Percentiles rank a stretch among this genome's conserved stretches.
phyloP scores from a whole-genome alignment of 2,329 filamentous ascomycete species.

The Colletotrichum theobromicola region DNA sequence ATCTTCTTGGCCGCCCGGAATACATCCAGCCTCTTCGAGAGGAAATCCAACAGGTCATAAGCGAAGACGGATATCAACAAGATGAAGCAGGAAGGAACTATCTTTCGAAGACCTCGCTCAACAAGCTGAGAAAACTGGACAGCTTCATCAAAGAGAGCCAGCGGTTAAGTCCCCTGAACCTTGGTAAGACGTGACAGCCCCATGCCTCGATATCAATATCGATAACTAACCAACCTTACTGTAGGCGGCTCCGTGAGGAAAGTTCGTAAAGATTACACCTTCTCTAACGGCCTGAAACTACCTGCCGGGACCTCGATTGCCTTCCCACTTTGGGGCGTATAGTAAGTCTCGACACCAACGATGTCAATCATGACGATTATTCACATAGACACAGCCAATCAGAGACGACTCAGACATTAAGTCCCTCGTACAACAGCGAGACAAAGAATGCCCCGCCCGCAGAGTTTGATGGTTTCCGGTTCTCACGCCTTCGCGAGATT shows the following conservation, averaged over 20 bases:
- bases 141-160: slow-evolving; percentile 45
- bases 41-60: slow-evolving; percentile 41
- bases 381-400: neutral
- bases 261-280: slow-evolving; percentile 42
- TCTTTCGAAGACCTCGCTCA: slow-evolving; percentile 35
- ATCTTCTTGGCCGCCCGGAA: slow-evolving; percentile 43
- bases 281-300: slow-evolving; percentile 35
- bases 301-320: slow-evolving; percentile 29
- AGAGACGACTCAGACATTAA: slow-evolving; percentile 11
- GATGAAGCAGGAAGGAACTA: neutral
- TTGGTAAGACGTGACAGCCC: neutral
- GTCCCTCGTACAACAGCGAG: slow-evolving; percentile 21
- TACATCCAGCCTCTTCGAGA: slow-evolving; percentile 45
- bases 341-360: neutral
- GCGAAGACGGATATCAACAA: slow-evolving; percentile 34
- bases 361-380: neutral
- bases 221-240: neutral
- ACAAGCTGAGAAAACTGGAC: slow-evolving; percentile 44
- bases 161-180: slow-evolving; percentile 32
- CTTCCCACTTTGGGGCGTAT: slow-evolving; percentile 27
- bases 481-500: slow-evolving; percentile 24
- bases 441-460: slow-evolving; percentile 21
- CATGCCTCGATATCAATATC: fast-evolving
- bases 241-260: slow-evolving; percentile 41
- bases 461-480: slow-evolving; percentile 29